A percentile compares a stretch with the other conserved stretches of the same genome.
phyloP scores from a whole-genome alignment of 192 early-diverging fungal genomes.

The Spinellus fusiger region DNA sequence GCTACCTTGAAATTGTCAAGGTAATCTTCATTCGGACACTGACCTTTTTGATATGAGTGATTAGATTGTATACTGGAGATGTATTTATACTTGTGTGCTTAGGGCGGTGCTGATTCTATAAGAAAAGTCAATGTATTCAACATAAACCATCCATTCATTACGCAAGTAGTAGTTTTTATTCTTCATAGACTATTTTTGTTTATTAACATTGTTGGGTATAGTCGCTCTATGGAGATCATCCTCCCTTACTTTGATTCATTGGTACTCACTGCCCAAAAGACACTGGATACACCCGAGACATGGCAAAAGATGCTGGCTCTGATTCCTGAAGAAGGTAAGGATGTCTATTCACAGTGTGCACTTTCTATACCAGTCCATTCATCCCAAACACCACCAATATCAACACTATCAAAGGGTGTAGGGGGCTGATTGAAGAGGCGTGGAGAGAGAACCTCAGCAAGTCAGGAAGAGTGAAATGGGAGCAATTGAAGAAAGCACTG shows the following conservation, averaged over 20 bases:
- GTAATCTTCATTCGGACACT: slow-evolving; percentile 24
- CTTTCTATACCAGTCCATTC: not conserved
- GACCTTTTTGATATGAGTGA: not conserved
- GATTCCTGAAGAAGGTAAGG: slow-evolving; percentile 78
- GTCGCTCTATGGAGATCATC: slow-evolving; percentile 58
- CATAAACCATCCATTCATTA: slow-evolving; percentile 65
- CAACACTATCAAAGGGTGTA: slow-evolving; percentile 10
- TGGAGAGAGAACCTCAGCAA: slow-evolving; percentile 34
- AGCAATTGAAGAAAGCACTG: slow-evolving; percentile 29
- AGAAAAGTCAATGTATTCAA: slow-evolving; percentile 68
- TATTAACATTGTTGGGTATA: slow-evolving; percentile 16
- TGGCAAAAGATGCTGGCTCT: slow-evolving; percentile 76
- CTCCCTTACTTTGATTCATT: slow-evolving; percentile 68
- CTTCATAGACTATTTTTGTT: not conserved
- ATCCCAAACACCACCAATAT: not conserved
- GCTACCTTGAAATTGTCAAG: slow-evolving; percentile 76
- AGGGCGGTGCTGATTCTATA: slow-evolving; percentile 69
- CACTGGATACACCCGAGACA: slow-evolving; percentile 51
- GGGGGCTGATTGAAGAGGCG: slow-evolving; percentile 24
- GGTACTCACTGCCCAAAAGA: slow-evolving; percentile 66
- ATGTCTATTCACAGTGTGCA: too few relatives aligned
- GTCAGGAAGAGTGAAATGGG: slow-evolving; percentile 40
- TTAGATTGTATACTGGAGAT: not conserved
- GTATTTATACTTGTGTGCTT: not conserved
- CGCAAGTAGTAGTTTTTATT: slow-evolving; percentile 28